Base-by-base conservation (phyloP, 1,284 basidiomycete species). In the Trichosporon sp. region DNA sequence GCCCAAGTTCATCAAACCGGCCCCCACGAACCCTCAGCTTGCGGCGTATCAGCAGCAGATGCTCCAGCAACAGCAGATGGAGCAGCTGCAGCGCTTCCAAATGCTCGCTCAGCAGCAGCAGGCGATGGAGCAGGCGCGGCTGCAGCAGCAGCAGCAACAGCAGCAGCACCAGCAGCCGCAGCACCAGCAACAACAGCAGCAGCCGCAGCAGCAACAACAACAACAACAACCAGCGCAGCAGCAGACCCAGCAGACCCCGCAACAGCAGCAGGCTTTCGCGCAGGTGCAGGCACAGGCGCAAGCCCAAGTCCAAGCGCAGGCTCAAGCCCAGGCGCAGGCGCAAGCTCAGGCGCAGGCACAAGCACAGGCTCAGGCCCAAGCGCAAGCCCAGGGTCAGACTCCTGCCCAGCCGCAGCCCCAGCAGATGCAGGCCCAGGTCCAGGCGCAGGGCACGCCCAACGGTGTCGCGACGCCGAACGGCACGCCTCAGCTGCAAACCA, bases 1-100 rank as follows among this genome's bases (percentile, higher is more conserved):
- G 21, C 78, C 81, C 6, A 75, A 79, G 62, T 81, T 83, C 66
- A 76, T 77, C 62, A 77, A 79, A 44, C 80, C 81, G 3, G 74
- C 74, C 1, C 75, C 74, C 3, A 75, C 73, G 27, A 75, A 77
- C 62, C 75, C 75, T 15, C 76, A 77, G 62, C 44, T 77, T 3
- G 69, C 75, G 3, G 73, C 73, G 23, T 74, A 73, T 44, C 74
- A 76, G 60, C 72, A 76, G 51, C 71, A 76, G 38, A 72, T 78
- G 68, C 65, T 72, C 21, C 80, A 81, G 63, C 72, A 74, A 60
- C 78, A 80, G 70, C 80, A 81, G 68, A 76, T 80, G 69, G 76
- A 78, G 67, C 75, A 79, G 64, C 74, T 77, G 60, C 78, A 80
- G 71, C 75, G 77, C 38, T 77, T 76, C 71, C 78, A 80, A 64